phyloP scores from a whole-genome alignment of 129 eudicot genomes.

The Glebionis coronaria region DNA sequence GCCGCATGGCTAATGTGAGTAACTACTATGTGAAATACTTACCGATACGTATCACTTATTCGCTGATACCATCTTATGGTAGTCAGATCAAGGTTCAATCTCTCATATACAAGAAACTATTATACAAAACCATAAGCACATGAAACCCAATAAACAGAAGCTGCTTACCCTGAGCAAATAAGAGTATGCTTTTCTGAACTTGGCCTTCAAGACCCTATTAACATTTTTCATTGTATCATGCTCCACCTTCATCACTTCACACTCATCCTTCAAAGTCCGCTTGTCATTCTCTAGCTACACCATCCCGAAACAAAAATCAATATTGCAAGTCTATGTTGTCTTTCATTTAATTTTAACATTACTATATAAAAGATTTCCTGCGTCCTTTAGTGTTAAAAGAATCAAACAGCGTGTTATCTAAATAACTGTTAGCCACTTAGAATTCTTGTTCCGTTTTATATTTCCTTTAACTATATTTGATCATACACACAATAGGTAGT shows the following conservation, averaged over 20 bases:
- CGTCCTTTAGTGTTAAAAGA: neutral
- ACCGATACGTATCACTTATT: neutral
- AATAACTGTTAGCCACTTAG: neutral
- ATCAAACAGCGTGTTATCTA: neutral
- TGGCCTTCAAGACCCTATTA: conserved; percentile 15
- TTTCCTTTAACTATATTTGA: neutral
- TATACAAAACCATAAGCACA: conserved; percentile 3
- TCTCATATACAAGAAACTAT: neutral
- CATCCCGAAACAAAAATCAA: neutral
- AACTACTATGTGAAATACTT: neutral
- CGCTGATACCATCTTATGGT: neutral
- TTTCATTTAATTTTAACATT: neutral
- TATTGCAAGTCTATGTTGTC: neutral
- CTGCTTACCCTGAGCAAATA: neutral
- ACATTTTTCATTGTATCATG: conserved; percentile 4
- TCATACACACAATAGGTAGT: neutral
- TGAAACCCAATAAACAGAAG: conserved; percentile 11
- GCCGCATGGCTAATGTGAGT: neutral
- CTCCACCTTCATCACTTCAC: conserved; percentile 1
- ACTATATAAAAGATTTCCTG: neutral
- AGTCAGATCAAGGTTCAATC: neutral
- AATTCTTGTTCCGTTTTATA: neutral
- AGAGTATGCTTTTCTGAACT: conserved; percentile 4
- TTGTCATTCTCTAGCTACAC: conserved; percentile 17
- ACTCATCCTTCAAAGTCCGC: conserved; percentile 6